Percentiles rank a stretch among this genome's conserved stretches.
phyloP scores from a whole-genome alignment of 441 rosid species.

The Populus hybrid region DNA sequence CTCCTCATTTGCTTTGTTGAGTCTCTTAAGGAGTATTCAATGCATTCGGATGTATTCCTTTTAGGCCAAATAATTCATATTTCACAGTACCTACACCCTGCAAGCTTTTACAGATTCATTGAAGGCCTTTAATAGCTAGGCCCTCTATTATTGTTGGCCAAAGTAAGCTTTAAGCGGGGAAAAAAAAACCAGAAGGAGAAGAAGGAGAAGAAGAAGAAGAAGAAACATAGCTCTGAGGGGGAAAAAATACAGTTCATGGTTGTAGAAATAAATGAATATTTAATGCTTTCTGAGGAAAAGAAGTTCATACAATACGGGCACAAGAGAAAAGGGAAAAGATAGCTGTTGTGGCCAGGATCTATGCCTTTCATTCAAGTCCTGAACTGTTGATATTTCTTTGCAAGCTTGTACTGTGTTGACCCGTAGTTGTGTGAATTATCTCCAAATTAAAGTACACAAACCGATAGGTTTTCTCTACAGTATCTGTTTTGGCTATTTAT shows the following conservation, averaged over 20 bases:
- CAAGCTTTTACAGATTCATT: constrained; percentile 41
- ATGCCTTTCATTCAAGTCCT: constrained; percentile 19
- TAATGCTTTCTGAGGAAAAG: neutral
- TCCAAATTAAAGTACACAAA: constrained; percentile 22
- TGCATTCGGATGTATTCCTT: constrained; percentile 33
- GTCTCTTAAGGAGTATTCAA: constrained; percentile 40
- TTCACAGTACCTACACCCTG: constrained; percentile 38
- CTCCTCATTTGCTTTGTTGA: constrained; percentile 22
- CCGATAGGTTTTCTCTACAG: constrained; percentile 32
- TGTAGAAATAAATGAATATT: too few relatives aligned
- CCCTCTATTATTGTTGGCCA: constrained; percentile 21
- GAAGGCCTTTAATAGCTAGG: constrained; percentile 42
- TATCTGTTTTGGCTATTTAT: constrained; percentile 40
- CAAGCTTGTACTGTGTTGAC: constrained; percentile 23
- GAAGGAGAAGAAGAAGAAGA: too few relatives aligned
- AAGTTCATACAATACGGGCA: neutral
- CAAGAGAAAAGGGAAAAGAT: neutral
- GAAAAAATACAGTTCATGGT: neutral
- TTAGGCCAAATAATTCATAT: constrained; percentile 37
- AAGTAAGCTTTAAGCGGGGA: neutral
- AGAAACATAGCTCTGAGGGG: neutral
- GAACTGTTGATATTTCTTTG: constrained; percentile 9
- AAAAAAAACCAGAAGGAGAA: neutral
- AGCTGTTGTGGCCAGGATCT: constrained; percentile 8
- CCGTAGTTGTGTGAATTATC: constrained; percentile 18